phyloP scores from a whole-genome alignment of 108 stramenopile species.

The Stephanodiscus minutulus region DNA sequence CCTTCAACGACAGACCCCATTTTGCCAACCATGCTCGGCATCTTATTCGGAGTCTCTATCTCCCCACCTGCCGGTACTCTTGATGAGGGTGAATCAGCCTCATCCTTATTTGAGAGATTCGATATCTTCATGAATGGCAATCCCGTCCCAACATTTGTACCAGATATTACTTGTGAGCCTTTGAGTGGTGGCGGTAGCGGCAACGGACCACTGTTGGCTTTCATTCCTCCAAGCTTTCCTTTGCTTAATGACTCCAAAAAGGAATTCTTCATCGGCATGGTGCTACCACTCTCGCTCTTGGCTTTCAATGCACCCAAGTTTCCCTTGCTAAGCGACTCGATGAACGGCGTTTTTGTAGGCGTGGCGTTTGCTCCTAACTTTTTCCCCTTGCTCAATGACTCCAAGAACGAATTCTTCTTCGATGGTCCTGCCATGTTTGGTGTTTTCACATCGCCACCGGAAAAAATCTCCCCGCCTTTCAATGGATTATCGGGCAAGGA shows the following conservation, averaged over 20 bases:
- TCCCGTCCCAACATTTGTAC: background rate
- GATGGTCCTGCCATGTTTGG: background rate
- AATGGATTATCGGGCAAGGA: background rate
- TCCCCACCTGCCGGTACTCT: background rate
- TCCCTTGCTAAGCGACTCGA: background rate
- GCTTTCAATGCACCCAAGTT: background rate
- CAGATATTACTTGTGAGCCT: background rate
- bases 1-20: background rate
- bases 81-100: background rate
- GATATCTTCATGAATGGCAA: background rate
- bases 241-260: background rate
- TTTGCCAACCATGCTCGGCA: background rate
- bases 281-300: background rate
- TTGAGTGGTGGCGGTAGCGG: conserved; percentile 1
- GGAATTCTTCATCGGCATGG: background rate
- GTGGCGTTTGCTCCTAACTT: background rate
- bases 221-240: background rate
- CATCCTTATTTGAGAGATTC: background rate
- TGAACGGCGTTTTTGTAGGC: background rate
- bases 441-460: background rate
- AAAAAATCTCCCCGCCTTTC: background rate
- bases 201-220: background rate
- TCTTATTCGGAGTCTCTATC: background rate
- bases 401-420: background rate
- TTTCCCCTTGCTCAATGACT: background rate